Evolutionary conservation across 805 yeast genomes (phyloP).

Genomic region (Saturnispora zaruensis): DNA sequence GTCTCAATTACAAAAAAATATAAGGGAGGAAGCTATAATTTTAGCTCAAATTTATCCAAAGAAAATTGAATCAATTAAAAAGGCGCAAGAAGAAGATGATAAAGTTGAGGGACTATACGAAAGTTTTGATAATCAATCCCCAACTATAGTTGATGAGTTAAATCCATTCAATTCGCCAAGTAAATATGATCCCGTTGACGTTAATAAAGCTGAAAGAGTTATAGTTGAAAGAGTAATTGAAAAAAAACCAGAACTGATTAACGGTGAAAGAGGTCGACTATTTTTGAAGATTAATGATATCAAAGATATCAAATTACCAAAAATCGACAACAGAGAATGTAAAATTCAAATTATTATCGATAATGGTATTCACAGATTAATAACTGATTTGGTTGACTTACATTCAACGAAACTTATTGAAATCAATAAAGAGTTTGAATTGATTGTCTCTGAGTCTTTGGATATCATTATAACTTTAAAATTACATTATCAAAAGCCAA

Average conservation of each 20-base stretch:
- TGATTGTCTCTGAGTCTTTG: conserved; percentile 50
- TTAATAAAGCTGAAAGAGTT: conserved; percentile 1
- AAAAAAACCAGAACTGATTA: conserved; percentile 12
- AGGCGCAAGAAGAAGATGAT: neutral
- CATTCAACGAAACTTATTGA: conserved; percentile 22
- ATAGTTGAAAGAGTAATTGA: conserved; percentile 5
- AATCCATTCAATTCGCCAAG: conserved; percentile 12
- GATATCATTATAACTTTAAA: conserved; percentile 69
- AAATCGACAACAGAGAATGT: conserved; percentile 36
- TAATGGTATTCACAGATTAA: conserved; percentile 73
- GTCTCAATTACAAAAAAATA: conserved; percentile 5
- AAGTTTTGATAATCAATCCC: neutral
- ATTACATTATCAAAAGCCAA: conserved; percentile 45
- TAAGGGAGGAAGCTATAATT: conserved; percentile 12
- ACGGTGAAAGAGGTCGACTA: conserved; percentile 39
- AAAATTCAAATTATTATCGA: conserved; percentile 52
- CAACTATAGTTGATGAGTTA: neutral
- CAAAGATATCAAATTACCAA: conserved; percentile 40
- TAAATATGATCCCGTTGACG: neutral
- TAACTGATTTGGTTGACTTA: conserved; percentile 41
- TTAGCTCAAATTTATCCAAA: conserved; percentile 9
- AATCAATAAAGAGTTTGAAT: conserved; percentile 71
- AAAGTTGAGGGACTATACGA: neutral
- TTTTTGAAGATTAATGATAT: conserved; percentile 44
- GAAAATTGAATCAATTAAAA: neutral